Conservation (phyloP, 2,329 filamentous ascomycete genomes). For the Clonostachys byssicola region DNA sequence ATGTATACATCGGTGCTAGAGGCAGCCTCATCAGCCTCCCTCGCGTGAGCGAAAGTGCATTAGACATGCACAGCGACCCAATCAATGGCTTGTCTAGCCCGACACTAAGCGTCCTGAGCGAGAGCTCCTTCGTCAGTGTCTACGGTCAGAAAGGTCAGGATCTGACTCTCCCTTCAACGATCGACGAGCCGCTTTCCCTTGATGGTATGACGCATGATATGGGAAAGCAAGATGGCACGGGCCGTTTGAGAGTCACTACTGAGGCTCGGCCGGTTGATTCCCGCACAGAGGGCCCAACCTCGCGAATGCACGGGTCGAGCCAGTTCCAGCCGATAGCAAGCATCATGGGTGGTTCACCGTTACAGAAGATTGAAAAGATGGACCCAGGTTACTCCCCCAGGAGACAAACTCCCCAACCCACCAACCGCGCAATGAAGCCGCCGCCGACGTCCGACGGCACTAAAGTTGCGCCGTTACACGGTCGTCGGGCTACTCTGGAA, state of each 20-base stretch:
- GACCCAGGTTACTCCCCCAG: conserved; percentile 18
- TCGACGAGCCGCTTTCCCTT: conserved; percentile 21
- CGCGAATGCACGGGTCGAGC: conserved; percentile 17
- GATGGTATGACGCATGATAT: conserved; percentile 13
- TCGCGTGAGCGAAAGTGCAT: conserved; percentile 35
- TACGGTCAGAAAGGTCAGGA: conserved; percentile 45
- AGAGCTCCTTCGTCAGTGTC: conserved; percentile 63
- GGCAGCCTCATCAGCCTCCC: conserved; percentile 47
- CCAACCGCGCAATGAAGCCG: conserved; percentile 2
- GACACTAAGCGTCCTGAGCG: conserved; percentile 59
- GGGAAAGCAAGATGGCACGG: background rate
- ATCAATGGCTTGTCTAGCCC: conserved; percentile 47
- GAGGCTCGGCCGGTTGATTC: too few species aligned
- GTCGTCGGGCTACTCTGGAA: conserved; percentile 27
- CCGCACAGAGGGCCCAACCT: conserved; percentile 18
- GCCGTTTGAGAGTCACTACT: conserved; percentile 2
- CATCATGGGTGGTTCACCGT: conserved; percentile 40
- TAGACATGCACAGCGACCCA: conserved; percentile 23
- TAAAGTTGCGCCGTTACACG: conserved; percentile 5
- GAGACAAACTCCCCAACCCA: conserved; percentile 20
- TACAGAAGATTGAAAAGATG: conserved; percentile 44
- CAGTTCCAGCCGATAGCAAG: conserved; percentile 42
- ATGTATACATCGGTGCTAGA: conserved; percentile 48
- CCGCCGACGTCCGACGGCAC: conserved; percentile 1
- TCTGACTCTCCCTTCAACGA: conserved; percentile 11